Percentiles rank a stretch among this genome's conserved stretches.
These are phyloP conservation scores for Eimeria acervulina DNA, from an alignment of 169 alveolate species.

Conservation along the genomic window DNA sequence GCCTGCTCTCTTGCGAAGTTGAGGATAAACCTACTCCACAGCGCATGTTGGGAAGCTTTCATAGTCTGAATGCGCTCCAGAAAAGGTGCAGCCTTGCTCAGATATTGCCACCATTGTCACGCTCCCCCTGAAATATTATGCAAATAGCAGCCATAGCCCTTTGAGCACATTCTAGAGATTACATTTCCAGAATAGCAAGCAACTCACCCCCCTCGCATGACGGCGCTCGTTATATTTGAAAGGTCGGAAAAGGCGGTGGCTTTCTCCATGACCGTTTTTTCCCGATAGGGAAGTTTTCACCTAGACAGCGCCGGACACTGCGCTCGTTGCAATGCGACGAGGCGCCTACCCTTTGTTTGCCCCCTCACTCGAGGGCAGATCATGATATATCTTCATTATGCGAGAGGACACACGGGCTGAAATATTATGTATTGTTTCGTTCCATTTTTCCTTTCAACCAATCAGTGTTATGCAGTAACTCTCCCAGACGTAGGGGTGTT, in stretches of 20 bases:
- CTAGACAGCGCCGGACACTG: neutral
- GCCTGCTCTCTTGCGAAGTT: neutral
- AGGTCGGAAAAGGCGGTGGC: neutral
- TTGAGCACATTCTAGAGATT: neutral
- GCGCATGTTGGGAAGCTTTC: neutral
- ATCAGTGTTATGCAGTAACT: neutral
- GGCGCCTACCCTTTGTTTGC: neutral
- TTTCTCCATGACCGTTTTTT: too few species aligned
- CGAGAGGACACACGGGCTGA: neutral
- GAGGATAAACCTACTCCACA: neutral
- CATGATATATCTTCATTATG: neutral
- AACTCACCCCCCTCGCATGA: too few species aligned
- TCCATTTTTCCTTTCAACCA: neutral
- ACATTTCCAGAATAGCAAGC: too few species aligned
- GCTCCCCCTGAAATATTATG: neutral
- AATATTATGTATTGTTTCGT: too few species aligned
- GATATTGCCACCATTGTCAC: neutral
- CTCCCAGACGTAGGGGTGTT: neutral
- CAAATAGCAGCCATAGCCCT: neutral
- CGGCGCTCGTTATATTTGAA: neutral
- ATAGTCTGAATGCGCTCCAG: neutral
- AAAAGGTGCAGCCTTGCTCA: neutral
- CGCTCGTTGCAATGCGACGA: neutral
- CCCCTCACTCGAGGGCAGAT: neutral
- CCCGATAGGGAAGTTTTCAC: too few species aligned